Conservation (phyloP, 768 basidiomycete genomes). For the Suillus fuscotomentosus region DNA sequence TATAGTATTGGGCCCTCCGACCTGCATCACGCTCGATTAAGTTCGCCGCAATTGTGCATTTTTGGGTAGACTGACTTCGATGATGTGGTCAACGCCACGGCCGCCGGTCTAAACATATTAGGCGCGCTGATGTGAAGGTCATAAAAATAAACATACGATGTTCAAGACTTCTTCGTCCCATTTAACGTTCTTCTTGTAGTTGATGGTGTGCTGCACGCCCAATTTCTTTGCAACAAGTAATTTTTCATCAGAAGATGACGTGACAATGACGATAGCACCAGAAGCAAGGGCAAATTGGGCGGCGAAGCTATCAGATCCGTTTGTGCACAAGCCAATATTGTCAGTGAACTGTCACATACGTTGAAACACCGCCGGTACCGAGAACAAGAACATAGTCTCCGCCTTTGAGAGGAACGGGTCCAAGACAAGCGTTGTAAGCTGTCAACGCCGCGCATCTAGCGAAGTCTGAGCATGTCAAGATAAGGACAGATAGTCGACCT, state of each 20-base stretch:
- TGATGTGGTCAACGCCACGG: conserved; percentile 35
- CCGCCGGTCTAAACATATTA: conserved; percentile 25
- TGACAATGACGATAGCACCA: conserved; percentile 64
- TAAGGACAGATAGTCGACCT: conserved; percentile 13
- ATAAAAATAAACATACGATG: conserved; percentile 34
- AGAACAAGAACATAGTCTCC: conserved; percentile 58
- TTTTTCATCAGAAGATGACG: conserved; percentile 67
- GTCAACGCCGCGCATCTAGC: conserved; percentile 58
- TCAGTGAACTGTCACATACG: conserved; percentile 29
- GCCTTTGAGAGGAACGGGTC: conserved; percentile 48
- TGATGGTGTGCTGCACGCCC: conserved; percentile 56
- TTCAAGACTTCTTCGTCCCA: conserved; percentile 56
- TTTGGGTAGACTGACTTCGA: conserved; percentile 16
- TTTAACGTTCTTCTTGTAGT: conserved; percentile 55
- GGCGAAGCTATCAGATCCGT: conserved; percentile 42
- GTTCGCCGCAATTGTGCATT: not conserved
- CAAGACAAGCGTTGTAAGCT: conserved; percentile 59
- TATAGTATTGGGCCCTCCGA: conserved; percentile 55
- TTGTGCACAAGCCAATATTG: not conserved
- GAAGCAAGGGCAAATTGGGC: conserved; percentile 60
- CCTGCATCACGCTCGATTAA: conserved; percentile 27
- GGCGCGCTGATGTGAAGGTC: not conserved
- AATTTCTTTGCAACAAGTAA: conserved; percentile 49
- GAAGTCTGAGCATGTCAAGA: not conserved
- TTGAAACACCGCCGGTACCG: conserved; percentile 58